Conservation (phyloP, 192 early-diverging fungal species). For the Gorgonomyces haynaldii region DNA sequence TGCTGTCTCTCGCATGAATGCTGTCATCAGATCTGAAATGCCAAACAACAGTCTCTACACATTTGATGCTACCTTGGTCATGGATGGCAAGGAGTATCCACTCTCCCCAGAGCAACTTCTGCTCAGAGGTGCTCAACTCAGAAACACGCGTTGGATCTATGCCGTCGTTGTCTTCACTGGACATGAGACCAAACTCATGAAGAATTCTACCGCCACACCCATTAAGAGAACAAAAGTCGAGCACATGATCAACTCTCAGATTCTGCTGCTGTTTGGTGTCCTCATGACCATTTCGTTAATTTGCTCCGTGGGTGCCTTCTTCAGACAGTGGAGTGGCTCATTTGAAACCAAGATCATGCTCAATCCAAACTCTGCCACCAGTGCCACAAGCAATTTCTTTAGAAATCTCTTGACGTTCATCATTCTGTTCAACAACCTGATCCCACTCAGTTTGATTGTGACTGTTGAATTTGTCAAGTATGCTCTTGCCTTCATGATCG, state of each 20-base stretch:
- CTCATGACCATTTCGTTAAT: constrained; percentile 71
- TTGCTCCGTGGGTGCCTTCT: constrained; percentile 69
- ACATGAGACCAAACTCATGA: constrained; percentile 96
- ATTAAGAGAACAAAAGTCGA: constrained; percentile 91
- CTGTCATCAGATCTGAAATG: constrained; percentile 70
- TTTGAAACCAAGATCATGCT: constrained; percentile 11
- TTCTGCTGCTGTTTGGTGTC: constrained; percentile 82
- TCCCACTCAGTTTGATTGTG: constrained; percentile 97
- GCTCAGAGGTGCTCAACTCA: constrained; percentile 83
- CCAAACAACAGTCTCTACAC: constrained; percentile 97
- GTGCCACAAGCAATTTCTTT: constrained; percentile 38
- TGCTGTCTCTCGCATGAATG: constrained; percentile 39
- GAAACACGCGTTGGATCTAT: constrained; percentile 93
- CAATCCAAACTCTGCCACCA: neutral
- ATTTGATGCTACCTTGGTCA: constrained; percentile 65
- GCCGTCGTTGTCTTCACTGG: constrained; percentile 97
- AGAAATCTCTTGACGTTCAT: constrained; percentile 91
- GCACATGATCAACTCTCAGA: constrained; percentile 85
- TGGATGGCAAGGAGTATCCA: constrained; percentile 54
- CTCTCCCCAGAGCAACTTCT: constrained; percentile 84
- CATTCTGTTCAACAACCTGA: constrained; percentile 98
- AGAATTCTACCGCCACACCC: constrained; percentile 83
- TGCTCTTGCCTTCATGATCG: constrained; percentile 80
- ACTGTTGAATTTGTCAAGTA: constrained; percentile 99
- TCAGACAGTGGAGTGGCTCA: constrained; percentile 6